Conservation (phyloP, 805 yeast genomes). For the Clavispora carvajalis region DNA sequence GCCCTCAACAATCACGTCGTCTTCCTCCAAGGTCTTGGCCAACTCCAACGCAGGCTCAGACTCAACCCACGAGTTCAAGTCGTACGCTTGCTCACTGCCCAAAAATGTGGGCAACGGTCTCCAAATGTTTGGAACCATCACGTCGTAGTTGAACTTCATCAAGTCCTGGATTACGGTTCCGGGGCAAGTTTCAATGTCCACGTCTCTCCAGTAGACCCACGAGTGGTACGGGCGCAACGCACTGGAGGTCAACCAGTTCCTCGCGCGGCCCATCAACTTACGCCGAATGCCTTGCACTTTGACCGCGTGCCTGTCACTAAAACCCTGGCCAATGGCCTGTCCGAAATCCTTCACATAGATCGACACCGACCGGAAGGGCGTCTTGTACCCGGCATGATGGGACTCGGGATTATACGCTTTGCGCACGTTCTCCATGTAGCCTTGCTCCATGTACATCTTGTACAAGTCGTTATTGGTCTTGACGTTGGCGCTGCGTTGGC, state of each 20-base stretch:
- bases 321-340: conserved; percentile 80
- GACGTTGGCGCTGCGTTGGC: conserved; percentile 27
- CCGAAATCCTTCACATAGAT: conserved; percentile 82
- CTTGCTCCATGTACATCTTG: conserved; percentile 62
- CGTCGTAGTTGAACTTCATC: conserved; percentile 66
- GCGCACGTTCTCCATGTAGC: conserved; percentile 51
- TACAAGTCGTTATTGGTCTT: conserved; percentile 60
- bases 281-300: conserved; percentile 82
- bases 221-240: conserved; percentile 80
- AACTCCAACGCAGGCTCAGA: conserved; percentile 67
- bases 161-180: conserved; percentile 68
- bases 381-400: conserved; percentile 54
- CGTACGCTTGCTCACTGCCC: conserved; percentile 91
- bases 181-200: conserved; percentile 77
- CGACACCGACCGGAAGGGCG: conserved; percentile 73
- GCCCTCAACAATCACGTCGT: conserved; percentile 85
- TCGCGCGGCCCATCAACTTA: conserved; percentile 79
- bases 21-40: conserved; percentile 63
- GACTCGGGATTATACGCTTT: conserved; percentile 53
- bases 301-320: conserved; percentile 77
- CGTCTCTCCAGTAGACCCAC: conserved; percentile 92
- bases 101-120: conserved; percentile 91
- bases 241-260: conserved; percentile 74
- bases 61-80: conserved; percentile 95
- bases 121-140: conserved; percentile 90